A percentile compares a stretch with the other conserved stretches of the same genome.
phyloP scores from a whole-genome alignment of 495 filamentous ascomycete genomes.

The Neurospora intermedia region DNA sequence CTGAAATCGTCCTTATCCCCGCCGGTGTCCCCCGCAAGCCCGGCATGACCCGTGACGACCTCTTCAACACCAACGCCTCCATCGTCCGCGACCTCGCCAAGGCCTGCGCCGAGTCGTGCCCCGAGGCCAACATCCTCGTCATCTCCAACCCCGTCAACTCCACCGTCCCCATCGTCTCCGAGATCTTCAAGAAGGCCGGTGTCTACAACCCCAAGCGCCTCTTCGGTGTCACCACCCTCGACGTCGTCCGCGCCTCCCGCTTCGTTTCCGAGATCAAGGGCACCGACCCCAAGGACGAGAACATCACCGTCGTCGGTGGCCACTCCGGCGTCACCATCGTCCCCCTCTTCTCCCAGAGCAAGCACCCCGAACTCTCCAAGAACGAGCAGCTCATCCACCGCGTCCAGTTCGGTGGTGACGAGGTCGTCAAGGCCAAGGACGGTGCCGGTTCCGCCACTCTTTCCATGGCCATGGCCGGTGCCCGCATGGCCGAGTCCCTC shows the following conservation, averaged over 20 bases:
- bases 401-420: constrained; percentile 98
- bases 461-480: constrained; percentile 98
- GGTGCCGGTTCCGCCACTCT: constrained; percentile 96
- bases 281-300: constrained; percentile 83
- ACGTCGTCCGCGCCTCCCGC: constrained; percentile 92
- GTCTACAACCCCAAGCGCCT: constrained; percentile 98
- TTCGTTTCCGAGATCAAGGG: constrained; percentile 90
- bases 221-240: constrained; percentile 98
- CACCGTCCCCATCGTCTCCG: constrained; percentile 92
- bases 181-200: constrained; percentile 85
- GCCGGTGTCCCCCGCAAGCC: constrained; percentile 98
- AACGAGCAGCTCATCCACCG: constrained; percentile 73
- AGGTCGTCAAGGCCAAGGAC: constrained; percentile 98
- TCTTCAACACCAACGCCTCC: constrained; percentile 99
- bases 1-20: constrained; percentile 93
- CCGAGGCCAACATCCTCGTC: constrained; percentile 90
- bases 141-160: constrained; percentile 99
- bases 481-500: constrained; percentile 89
- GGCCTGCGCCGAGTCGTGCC: constrained; percentile 77
- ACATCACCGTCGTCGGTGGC: constrained; percentile 90
- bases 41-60: constrained; percentile 98
- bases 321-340: constrained; percentile 98
- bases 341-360: constrained; percentile 89
- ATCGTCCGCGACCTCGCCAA: constrained; percentile 98
- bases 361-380: constrained; percentile 69